Evolutionary conservation across 106 monocot species (phyloP).

Genomic region (Apostasia shenzhenica): DNA sequence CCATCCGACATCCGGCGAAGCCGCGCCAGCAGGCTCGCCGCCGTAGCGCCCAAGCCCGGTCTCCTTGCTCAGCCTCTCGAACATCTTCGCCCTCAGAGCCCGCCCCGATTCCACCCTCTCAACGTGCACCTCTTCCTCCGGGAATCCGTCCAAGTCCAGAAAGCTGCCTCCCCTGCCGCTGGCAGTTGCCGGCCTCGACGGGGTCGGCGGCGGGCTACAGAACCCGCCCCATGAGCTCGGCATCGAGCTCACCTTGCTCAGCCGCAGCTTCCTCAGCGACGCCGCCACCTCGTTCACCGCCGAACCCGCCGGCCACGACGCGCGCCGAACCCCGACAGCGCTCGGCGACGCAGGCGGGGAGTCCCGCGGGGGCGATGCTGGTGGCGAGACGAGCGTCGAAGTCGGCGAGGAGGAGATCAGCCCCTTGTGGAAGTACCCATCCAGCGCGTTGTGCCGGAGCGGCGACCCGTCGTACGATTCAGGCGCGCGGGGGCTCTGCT

Average conservation of each 20-base stretch:
- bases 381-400: slow-evolving; percentile 16
- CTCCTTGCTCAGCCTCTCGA: slow-evolving; percentile 66
- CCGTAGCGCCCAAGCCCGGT: slow-evolving; percentile 19
- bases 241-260: slow-evolving; percentile 11
- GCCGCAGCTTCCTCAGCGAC: not conserved
- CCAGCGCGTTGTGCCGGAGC: slow-evolving; percentile 22
- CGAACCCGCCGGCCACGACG: not conserved
- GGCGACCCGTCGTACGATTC: slow-evolving; percentile 75
- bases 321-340: not conserved
- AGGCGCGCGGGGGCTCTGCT: slow-evolving; percentile 1
- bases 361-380: slow-evolving; percentile 21
- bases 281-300: slow-evolving; percentile 1
- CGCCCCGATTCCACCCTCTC: slow-evolving; percentile 81
- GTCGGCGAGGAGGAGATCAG: slow-evolving; percentile 28
- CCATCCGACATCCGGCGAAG: slow-evolving; percentile 66
- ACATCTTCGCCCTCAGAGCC: slow-evolving; percentile 69
- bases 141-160: slow-evolving; percentile 11
- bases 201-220: slow-evolving; percentile 55
- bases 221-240: slow-evolving; percentile 31
- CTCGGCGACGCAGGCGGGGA: slow-evolving; percentile 61
- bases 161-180: slow-evolving; percentile 3
- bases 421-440: slow-evolving; percentile 9
- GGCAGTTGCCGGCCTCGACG: slow-evolving; percentile 12
- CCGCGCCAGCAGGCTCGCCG: not conserved
- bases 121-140: slow-evolving; percentile 21